Evolutionary conservation across 129 eudicot species (phyloP).

Genomic region (Chrysanthemum lavandulifolium): DNA sequence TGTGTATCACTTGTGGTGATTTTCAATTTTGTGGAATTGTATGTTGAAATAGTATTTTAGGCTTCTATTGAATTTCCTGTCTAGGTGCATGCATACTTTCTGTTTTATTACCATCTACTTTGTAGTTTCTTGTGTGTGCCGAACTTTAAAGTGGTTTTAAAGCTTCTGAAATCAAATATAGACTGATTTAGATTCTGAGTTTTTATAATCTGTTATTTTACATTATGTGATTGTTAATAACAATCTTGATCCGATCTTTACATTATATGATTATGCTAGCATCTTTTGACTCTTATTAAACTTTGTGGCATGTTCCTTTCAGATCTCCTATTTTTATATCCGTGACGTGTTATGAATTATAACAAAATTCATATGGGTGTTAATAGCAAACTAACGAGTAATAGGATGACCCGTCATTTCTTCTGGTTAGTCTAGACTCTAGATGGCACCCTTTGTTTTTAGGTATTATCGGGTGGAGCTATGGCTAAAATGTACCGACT

Average conservation of each 20-base stretch:
- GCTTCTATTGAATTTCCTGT: too few relatives aligned
- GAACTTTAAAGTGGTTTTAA: too few relatives aligned
- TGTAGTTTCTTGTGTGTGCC: too few relatives aligned
- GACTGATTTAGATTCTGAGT: too few relatives aligned
- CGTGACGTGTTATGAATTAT: not conserved
- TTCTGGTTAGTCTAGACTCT: not conserved
- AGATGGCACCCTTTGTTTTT: too few relatives aligned
- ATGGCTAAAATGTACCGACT: not conserved
- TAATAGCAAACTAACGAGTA: conserved; percentile 12
- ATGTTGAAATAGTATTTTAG: too few relatives aligned
- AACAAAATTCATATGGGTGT: not conserved
- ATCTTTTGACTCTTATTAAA: not conserved
- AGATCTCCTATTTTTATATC: not conserved
- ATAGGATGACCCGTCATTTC: conserved; percentile 6
- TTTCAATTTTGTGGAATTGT: too few relatives aligned
- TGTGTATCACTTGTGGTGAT: too few relatives aligned
- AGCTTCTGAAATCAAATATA: too few relatives aligned
- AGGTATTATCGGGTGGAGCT: too few relatives aligned
- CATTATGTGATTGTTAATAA: not conserved
- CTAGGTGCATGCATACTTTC: too few relatives aligned
- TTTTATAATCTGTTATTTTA: not conserved
- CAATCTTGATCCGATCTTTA: not conserved
- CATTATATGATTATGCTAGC: not conserved
- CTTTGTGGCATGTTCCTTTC: not conserved
- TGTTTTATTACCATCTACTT: too few relatives aligned